Percentiles rank a stretch among this genome's conserved stretches.
These are phyloP conservation scores for Emiliania huxleyi DNA, from an alignment of 78 protist species.

Conservation along the genomic window DNA sequence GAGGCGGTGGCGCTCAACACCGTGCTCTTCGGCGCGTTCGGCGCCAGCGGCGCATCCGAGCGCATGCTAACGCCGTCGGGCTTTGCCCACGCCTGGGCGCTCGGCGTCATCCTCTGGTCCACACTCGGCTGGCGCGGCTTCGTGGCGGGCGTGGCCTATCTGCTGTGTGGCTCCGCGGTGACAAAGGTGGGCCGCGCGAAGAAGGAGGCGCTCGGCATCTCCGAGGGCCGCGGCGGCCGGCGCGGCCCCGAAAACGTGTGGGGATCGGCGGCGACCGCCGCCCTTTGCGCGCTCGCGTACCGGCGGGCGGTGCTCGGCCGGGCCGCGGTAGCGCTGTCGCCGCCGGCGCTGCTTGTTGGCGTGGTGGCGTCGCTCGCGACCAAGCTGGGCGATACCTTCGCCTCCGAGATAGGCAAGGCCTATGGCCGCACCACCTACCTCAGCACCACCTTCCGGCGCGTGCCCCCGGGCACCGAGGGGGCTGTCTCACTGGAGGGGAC, in stretches of 20 bases:
- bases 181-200: not conserved
- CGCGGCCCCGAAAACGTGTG: constrained; percentile 48
- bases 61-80: not conserved
- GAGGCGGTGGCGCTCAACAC: not conserved
- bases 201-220: constrained; percentile 25
- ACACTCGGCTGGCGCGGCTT: constrained; percentile 25
- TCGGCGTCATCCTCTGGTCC: constrained; percentile 31
- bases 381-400: constrained; percentile 6
- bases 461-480: constrained; percentile 37
- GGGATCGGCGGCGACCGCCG: constrained; percentile 41
- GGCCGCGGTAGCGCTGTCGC: not conserved
- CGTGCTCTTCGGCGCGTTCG: not conserved
- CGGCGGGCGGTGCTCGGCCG: not conserved
- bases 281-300: not conserved
- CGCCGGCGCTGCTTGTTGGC: not conserved
- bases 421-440: constrained; percentile 37
- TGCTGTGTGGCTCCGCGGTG: constrained; percentile 9
- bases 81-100: constrained; percentile 13
- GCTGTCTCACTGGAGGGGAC: constrained; percentile 44
- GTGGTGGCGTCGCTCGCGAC: constrained; percentile 29
- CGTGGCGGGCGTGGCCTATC: not conserved
- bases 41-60: not conserved
- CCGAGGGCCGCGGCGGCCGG: constrained; percentile 41
- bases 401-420: constrained; percentile 41
- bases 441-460: constrained; percentile 21